Evolutionary conservation across 2,329 filamentous ascomycete species (phyloP).

Genomic region (Rutstroemia sp.): DNA sequence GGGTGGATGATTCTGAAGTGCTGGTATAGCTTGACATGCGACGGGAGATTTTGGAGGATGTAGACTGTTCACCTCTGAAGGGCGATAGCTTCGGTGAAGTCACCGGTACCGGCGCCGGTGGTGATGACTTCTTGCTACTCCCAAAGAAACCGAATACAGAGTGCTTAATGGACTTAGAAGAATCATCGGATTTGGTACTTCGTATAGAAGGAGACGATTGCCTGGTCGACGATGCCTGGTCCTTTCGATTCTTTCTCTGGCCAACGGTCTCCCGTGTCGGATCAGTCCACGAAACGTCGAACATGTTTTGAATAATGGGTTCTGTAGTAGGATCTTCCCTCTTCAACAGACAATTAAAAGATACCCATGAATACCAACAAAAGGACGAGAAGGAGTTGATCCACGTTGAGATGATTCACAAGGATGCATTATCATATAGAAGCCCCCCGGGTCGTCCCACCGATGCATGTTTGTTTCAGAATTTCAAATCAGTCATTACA

Average conservation of each 20-base stretch:
- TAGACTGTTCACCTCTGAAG: constrained; percentile 5
- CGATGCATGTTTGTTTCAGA: constrained; percentile 5
- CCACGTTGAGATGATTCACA: constrained; percentile 9
- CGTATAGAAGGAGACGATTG: constrained; percentile 8
- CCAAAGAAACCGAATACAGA: constrained; percentile 28
- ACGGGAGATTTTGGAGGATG: constrained; percentile 9
- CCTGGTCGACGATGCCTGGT: constrained; percentile 10
- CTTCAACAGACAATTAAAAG: constrained; percentile 2
- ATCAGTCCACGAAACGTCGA: constrained; percentile 29
- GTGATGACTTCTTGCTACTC: constrained; percentile 20
- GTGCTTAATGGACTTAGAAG: constrained; percentile 8
- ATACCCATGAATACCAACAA: constrained; percentile 3
- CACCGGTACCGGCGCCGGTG: not conserved
- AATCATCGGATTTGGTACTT: constrained; percentile 17
- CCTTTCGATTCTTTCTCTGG: constrained; percentile 26
- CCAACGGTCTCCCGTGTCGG: constrained; percentile 27
- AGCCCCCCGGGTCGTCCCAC: not conserved
- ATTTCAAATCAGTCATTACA: not conserved
- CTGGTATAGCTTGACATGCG: constrained; percentile 17
- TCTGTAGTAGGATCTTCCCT: constrained; percentile 6
- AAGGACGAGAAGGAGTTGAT: constrained; percentile 1
- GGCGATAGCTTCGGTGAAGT: constrained; percentile 4
- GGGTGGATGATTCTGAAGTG: constrained; percentile 11
- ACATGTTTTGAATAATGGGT: constrained; percentile 20
- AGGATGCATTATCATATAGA: constrained; percentile 7